Percentiles rank a stretch among this genome's conserved stretches.
Conservation (phyloP, 2,329 filamentous ascomycete genomes). For the Pyrenophora tritici-repentis region DNA sequence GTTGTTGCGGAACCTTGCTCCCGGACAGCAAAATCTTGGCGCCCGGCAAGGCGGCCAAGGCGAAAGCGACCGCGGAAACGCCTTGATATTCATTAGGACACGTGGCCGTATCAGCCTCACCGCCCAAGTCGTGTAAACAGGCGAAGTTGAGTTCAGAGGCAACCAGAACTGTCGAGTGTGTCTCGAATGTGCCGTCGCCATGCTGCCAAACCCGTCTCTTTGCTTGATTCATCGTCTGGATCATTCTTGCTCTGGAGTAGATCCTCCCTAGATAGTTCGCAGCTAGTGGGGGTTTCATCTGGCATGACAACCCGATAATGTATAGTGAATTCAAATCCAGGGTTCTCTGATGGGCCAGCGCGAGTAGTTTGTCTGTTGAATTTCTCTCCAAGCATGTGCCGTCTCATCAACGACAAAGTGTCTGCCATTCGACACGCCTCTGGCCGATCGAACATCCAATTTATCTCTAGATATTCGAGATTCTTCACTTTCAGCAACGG, state of each 20-base stretch:
- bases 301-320: slow-evolving; percentile 3
- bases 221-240: neutral
- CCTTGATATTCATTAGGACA: neutral
- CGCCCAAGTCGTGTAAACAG: neutral
- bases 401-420: slow-evolving; percentile 15
- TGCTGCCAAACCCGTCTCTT: neutral
- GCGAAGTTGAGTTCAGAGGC: neutral
- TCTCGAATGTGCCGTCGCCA: slow-evolving; percentile 7
- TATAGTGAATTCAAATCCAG: slow-evolving; percentile 7
- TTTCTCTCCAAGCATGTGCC: slow-evolving; percentile 17
- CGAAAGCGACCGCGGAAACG: neutral
- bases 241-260: neutral
- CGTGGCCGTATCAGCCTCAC: neutral
- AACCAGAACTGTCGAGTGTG: slow-evolving; percentile 2
- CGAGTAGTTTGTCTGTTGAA: neutral
- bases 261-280: neutral
- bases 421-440: slow-evolving; percentile 19
- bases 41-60: too few relatives aligned
- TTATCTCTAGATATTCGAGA: slow-evolving; percentile 20
- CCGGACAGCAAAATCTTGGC: too few relatives aligned
- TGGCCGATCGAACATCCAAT: slow-evolving; percentile 23
- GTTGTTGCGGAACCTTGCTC: too few relatives aligned
- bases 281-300: neutral
- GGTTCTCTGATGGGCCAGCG: neutral
- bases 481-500: slow-evolving; percentile 20